phyloP scores from a whole-genome alignment of 768 basidiomycete genomes.

The Lactarius vividus region DNA sequence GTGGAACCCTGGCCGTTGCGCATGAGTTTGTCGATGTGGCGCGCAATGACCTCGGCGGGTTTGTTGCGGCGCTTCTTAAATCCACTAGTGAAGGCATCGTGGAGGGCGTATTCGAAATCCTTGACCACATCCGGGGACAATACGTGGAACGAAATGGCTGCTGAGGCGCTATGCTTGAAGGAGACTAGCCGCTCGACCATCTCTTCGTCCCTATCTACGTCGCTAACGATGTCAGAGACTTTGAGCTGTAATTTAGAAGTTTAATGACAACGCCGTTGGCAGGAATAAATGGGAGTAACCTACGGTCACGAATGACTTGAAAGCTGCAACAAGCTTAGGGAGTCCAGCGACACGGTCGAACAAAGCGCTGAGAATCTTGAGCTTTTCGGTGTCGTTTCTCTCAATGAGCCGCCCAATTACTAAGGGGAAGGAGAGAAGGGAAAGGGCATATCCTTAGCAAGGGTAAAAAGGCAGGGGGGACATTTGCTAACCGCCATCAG shows the following conservation, averaged over 20 bases:
- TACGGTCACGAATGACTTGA: constrained; percentile 62
- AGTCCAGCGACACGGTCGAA: constrained; percentile 58
- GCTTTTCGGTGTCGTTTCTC: constrained; percentile 40
- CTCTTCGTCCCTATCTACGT: constrained; percentile 58
- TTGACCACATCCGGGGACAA: constrained; percentile 36
- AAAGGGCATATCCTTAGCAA: not conserved
- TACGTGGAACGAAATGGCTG: constrained; percentile 51
- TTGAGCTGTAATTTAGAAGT: constrained; percentile 39
- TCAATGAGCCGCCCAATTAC: constrained; percentile 56
- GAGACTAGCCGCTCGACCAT: constrained; percentile 75
- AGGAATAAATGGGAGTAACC: not conserved
- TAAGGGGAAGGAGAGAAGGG: constrained; percentile 28
- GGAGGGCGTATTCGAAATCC: constrained; percentile 63
- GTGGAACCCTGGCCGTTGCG: constrained; percentile 76
- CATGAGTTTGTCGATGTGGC: constrained; percentile 84
- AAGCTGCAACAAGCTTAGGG: constrained; percentile 55
- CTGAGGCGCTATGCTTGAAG: constrained; percentile 60
- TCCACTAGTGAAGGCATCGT: constrained; percentile 67
- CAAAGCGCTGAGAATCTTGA: constrained; percentile 56
- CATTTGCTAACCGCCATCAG: constrained; percentile 37
- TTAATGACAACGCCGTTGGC: not conserved
- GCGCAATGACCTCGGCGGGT: constrained; percentile 92
- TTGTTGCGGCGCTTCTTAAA: constrained; percentile 77
- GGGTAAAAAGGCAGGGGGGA: too few species aligned
- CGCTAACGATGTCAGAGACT: constrained; percentile 65